Evolutionary conservation across 352 stramenopile species (phyloP), one percentile per base, ranked within the genome.

Genomic region (Globisporangium cederbergense): DNA sequence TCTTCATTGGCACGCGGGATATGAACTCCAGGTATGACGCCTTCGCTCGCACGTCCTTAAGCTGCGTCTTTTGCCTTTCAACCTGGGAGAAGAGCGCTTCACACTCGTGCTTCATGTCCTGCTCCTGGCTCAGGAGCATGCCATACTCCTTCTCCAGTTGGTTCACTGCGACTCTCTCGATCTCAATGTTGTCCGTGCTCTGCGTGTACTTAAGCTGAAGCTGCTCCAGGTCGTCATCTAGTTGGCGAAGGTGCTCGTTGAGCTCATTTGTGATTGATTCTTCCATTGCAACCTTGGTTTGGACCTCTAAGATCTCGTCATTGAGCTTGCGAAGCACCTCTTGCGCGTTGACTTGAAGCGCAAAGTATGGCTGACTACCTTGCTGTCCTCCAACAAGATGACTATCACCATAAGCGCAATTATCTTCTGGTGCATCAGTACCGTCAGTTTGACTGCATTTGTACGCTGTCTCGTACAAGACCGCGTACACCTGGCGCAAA

Each of bases 1-100:
- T 75, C 53, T 86, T 88, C 58, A 89, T 69, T 9, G 79, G 79
- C 1, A 72, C 74, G 13, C 70, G 77, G 18, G 78, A 86, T 13
- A 87, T 72, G 50, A 86, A 83, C 55, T 89, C 80, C 45, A 90
- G 51, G 50, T 85, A 89, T 10, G 72, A 63, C 42, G 79, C 73
- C 49, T 87, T 79, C 20, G 67, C 76, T 1, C 74, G 77, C 2
- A 88, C 63, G n/a, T 88, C 77, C 25, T 70, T 47, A 0, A 89
- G 60, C 40, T 77, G 68, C 2, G 58, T 56, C 47, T 65, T 57
- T 9, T 88, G 77, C n/a, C 65, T 80, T 0, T 78, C 62, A 14
- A 83, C 64, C n/a, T 90, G 76, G 0, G 69, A 11, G 0, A 64
- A 59, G 18, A 89, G 66, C 3, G 66, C 54, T 3, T 84, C 78